Evolutionary conservation across 1,139 yeast species (phyloP), one percentile per base, ranked within the genome.

Genomic region (Suzukiozyma palmioleophila): DNA sequence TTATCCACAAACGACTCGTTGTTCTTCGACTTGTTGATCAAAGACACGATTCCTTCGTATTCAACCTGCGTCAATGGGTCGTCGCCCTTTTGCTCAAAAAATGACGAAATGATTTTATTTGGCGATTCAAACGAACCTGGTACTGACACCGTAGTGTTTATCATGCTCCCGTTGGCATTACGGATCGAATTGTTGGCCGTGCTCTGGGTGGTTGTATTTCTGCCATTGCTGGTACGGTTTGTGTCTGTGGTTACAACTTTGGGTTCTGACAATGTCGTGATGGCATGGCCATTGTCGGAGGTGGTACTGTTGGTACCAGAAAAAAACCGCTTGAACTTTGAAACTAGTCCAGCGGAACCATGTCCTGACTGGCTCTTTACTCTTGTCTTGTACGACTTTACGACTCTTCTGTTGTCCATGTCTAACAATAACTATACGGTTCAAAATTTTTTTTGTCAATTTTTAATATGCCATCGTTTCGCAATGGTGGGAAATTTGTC

Each of bases 31-130:
- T 53, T 50, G 15, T 60, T 48, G 40, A 68, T 44, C 57, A 75
- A 56, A 72, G 95, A 77, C 53, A 85, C 60, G 0, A 89, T 95
- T 3, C 96, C 96, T 54, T 84, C 95, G 47, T 82, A 75, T 58
- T 90, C 97, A 36, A 88, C 69, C 13, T 83, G 89, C 9, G 81
- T 73, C 43, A 89, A 66, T 8, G 94, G 90, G 13, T 64, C 64
- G 43, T 81, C 77, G n/a, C 96, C 96, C 54, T 86, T 88, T 30
- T 66, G 68, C 27, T 73, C 73, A 59, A 89, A 89, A 54, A 89
- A 89, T 32, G 73, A 78, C 6, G 90, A 83, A 41, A 89, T 66
- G 24, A 78, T 72, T 39, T 76, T 79, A 56, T 81, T 84, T 8
- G 66, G 53, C n/a, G 62, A 51, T 34, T 39, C 36, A 33, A 33